Conservation (phyloP, 1,139 yeast species). For the Geotrichum macrosporum region DNA sequence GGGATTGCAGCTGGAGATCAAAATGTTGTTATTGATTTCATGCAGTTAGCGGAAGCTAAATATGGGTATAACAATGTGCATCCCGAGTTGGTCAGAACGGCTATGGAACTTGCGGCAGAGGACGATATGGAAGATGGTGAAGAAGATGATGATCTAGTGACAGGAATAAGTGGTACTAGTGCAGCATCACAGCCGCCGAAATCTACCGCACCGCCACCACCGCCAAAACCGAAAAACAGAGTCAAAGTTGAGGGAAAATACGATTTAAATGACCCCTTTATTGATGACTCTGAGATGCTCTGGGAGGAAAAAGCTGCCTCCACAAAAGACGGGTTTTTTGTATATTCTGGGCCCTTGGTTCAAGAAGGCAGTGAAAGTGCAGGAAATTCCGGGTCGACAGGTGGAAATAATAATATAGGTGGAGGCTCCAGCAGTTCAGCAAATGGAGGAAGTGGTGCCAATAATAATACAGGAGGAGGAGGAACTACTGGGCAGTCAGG, state of each 20-base stretch:
- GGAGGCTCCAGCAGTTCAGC: conserved; percentile 30
- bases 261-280: conserved; percentile 90
- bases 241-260: conserved; percentile 61
- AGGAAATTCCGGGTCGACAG: background rate
- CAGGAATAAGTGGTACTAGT: conserved; percentile 46
- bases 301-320: conserved; percentile 94
- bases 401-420: no score
- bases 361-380: conserved; percentile 49
- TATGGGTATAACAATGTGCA: conserved; percentile 76
- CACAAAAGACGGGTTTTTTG: conserved; percentile 93
- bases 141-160: conserved; percentile 50
- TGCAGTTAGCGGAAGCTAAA: conserved; percentile 76
- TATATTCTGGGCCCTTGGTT: conserved; percentile 87
- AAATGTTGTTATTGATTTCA: conserved; percentile 69
- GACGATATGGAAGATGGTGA: conserved; percentile 59
- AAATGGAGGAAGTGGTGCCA: conserved; percentile 6
- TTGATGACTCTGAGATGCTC: conserved; percentile 86
- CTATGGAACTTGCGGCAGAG: conserved; percentile 59
- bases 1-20: conserved; percentile 12
- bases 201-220: conserved; percentile 18
- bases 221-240: conserved; percentile 29
- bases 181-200: conserved; percentile 35
- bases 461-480: background rate
- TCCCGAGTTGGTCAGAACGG: conserved; percentile 58
- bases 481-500: background rate